Evolutionary conservation across 352 stramenopile species (phyloP), one percentile per base, ranked within the genome.

Genomic region (Plasmopara viticola): DNA sequence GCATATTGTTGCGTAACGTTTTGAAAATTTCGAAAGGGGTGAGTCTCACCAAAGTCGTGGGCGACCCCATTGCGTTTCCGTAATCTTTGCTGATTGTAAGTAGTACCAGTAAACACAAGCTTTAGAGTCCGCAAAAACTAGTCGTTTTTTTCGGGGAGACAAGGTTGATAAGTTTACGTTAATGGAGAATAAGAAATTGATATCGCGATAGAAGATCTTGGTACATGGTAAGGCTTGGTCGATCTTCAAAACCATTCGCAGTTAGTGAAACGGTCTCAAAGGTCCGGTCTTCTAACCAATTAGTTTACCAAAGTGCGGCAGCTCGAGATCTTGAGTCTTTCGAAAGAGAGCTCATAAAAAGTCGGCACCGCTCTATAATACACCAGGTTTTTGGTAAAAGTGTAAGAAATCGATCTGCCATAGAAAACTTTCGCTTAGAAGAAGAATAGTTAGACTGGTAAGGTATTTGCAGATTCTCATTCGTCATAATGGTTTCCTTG

Each of bases 361-460:
- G 40, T 14, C 7, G 31, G 12, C 6, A 39, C 13, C 4, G 7
- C 0, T 41, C 13, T 14, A 30, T 50, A 39, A 3, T 50, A 7
- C 13, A 25, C 4, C 35, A 50, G 30, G 29, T 18, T 15, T 9
- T 13, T 29, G 6, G 40, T 15, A 45, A 45, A 45, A 30, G n/a
- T 41, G 44, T 30, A 31, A 25, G n/a, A 50, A 40, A 10, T 12
- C n/a, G 0, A 50, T 1, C 40, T 31, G 13, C 44, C 44, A 50
- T 5, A 41, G 44, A 14, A n/a, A 9, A 14, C 40, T 28, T 9
- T 50, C 29, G 5, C 29, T 13, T 9, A 40, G 30, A 9, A 50
- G 13, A 8, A 6, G 47, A 28, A 46, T 53, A 14, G 17, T 46
- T 28, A 53, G 38, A 38, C 34, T 53, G 47, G 47, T 40, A 25